These are phyloP conservation scores for Penicillium dipodomyicola DNA, from an alignment of 495 filamentous ascomycete genomes.

Conservation along the genomic window DNA sequence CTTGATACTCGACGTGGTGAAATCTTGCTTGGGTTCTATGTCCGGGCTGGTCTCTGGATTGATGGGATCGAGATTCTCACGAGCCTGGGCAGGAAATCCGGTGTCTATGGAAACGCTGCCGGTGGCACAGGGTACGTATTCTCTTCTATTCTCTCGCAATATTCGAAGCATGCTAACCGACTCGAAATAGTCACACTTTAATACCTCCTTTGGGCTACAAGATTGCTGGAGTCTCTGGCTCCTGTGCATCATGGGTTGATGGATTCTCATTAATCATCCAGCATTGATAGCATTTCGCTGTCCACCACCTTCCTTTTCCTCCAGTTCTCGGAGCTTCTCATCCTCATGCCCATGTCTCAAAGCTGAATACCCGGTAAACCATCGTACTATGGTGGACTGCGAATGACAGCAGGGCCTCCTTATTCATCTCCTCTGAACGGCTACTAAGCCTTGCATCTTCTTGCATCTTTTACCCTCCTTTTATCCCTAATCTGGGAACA, in stretches of 20 bases:
- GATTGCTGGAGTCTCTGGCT: constrained; percentile 83
- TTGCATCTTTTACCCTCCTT: constrained; percentile 9
- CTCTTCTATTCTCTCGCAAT: background rate
- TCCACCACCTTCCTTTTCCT: background rate
- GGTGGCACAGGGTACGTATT: constrained; percentile 77
- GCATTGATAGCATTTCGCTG: constrained; percentile 39
- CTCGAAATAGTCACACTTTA: constrained; percentile 66
- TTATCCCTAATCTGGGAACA: background rate
- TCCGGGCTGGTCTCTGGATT: constrained; percentile 80
- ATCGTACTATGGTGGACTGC: background rate
- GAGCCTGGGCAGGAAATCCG: constrained; percentile 79
- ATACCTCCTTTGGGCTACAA: constrained; percentile 88
- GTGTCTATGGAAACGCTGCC: constrained; percentile 75
- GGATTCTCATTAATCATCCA: constrained; percentile 85
- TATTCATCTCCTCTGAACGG: background rate
- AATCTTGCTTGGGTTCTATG: constrained; percentile 80
- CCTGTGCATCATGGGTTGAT: constrained; percentile 79
- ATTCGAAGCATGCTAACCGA: constrained; percentile 19
- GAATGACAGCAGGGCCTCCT: background rate
- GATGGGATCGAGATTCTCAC: constrained; percentile 91
- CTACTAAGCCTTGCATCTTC: constrained; percentile 1
- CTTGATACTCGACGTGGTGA: constrained; percentile 85
- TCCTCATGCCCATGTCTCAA: background rate
- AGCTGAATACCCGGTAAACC: too few species aligned
- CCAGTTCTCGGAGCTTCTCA: background rate